Evolutionary conservation across 2,329 filamentous ascomycete genomes (phyloP), one percentile per base, ranked within the genome.

Genomic region (Fusarium staphyleae): DNA sequence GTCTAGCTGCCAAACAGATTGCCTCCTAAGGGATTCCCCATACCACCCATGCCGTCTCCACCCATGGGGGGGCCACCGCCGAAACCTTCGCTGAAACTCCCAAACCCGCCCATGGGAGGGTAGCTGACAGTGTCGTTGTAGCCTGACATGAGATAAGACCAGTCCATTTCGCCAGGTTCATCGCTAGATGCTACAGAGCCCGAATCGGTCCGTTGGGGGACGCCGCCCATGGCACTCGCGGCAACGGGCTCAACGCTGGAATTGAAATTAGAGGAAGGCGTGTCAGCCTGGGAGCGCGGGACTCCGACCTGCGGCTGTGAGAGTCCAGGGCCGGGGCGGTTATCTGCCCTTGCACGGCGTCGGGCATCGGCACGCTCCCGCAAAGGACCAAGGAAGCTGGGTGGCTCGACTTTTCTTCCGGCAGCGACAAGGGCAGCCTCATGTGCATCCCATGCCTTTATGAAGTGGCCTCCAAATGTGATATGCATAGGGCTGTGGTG

Each of bases 401-500:
- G 82, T 11, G 74, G 72, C 13, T 71, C 63, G 3, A 78, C 54
- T 2, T 74, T 68, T 24, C 74, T 76, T 1, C 82, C 82, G 6
- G 74, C 69, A 43, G 75, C 74, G 4, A 72, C 57, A 57, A 80
- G 76, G 11, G 79, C 78, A 2, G 77, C 73, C 60, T 81, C 80
- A 48, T 81, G 79, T 3, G 81, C 81, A 35, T 82, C 79, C 86
- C 86, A 88, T 0, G 85, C 84, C 63, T 85, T 86, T 51, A 88
- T 71, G 33, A 88, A 82, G 14, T 83, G 76, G 15, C 75, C 75
- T 1, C 81, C 80, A 55, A 88, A 85, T 1, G 81, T 80, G 24
- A 81, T 72, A 62, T 86, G 83, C 72, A 86, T 77, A 6, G 83
- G 84, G 35, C 76, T 85, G 42, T 79, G 77, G 40, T 80, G 70